A percentile compares a stretch with the other conserved stretches of the same genome.
Evolutionary conservation across 805 yeast species (phyloP).

Genomic region (Wickerhamiella shivajii): DNA sequence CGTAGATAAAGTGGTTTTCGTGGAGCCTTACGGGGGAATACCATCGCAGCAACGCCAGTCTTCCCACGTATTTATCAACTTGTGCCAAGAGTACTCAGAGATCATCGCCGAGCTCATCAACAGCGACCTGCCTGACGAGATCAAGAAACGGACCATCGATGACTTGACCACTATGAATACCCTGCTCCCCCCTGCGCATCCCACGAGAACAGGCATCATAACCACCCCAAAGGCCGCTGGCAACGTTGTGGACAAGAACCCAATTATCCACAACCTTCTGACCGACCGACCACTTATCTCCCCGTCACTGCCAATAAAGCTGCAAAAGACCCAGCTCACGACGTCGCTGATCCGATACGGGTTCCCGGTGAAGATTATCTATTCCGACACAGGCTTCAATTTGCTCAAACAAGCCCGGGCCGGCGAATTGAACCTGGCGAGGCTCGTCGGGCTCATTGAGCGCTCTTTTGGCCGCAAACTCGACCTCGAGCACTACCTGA

Average conservation of each 20-base stretch:
- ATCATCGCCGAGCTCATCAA: conserved; percentile 45
- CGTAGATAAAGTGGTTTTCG: conserved; percentile 66
- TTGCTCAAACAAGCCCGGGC: conserved; percentile 27
- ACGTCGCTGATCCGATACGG: conserved; percentile 78
- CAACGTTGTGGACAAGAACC: conserved; percentile 41
- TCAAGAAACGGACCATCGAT: conserved; percentile 29
- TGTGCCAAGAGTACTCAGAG: conserved; percentile 64
- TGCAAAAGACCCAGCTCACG: conserved; percentile 39
- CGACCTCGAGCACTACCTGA: conserved; percentile 51
- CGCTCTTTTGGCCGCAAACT: conserved; percentile 63
- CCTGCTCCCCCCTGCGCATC: conserved; percentile 36
- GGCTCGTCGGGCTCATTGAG: conserved; percentile 49
- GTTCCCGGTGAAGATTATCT: conserved; percentile 36
- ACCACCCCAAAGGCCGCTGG: conserved; percentile 74
- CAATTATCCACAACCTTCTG: conserved; percentile 74
- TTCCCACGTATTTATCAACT: conserved; percentile 68
- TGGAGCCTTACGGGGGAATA: conserved; percentile 79
- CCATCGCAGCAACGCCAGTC: conserved; percentile 75
- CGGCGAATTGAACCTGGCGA: conserved; percentile 38
- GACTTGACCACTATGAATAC: conserved; percentile 56
- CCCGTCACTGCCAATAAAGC: conserved; percentile 68
- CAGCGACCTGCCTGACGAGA: conserved; percentile 21
- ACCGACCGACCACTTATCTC: conserved; percentile 87
- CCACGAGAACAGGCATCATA: conserved; percentile 62
- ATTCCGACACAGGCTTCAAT: conserved; percentile 28